Conservation (phyloP, 225 moss, liverwort and hornwort genomes). For the Rhytidiadelphus loreus region DNA sequence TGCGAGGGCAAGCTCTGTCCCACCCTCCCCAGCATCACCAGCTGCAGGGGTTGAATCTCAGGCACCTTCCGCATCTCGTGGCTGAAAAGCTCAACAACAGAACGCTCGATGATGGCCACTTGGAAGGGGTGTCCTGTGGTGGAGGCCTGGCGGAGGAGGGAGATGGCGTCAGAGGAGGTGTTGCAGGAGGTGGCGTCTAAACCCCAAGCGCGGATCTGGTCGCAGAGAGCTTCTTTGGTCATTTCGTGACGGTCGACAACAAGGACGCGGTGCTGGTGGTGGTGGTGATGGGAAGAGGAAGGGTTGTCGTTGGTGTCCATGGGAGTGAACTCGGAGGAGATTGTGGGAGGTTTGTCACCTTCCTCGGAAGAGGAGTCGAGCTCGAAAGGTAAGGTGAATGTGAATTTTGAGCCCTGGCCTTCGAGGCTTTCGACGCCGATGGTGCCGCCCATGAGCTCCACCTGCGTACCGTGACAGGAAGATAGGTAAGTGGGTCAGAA, state of each 20-base stretch:
- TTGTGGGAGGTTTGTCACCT: slow-evolving; percentile 20
- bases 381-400: slow-evolving; percentile 31
- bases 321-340: neutral
- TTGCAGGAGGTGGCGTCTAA: slow-evolving; percentile 13
- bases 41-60: neutral
- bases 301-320: neutral
- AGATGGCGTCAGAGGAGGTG: slow-evolving; percentile 3
- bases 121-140: neutral
- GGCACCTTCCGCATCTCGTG: slow-evolving; percentile 10
- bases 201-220: slow-evolving; percentile 39
- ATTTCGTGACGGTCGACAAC: slow-evolving; percentile 34
- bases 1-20: slow-evolving; percentile 27
- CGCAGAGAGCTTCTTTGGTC: slow-evolving; percentile 33
- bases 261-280: neutral
- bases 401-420: slow-evolving; percentile 32
- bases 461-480: neutral
- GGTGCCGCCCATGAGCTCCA: slow-evolving; percentile 41
- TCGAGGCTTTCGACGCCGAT: slow-evolving; percentile 37
- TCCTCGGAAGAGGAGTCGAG: slow-evolving; percentile 24
- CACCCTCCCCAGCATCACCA: slow-evolving; percentile 28
- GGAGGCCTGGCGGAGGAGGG: neutral
- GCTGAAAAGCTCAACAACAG: slow-evolving; percentile 13
- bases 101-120: slow-evolving; percentile 32
- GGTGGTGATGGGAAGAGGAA: neutral
- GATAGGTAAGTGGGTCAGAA: neutral